Evolutionary conservation across 2,329 filamentous ascomycete genomes (phyloP).

Genomic region (Xylariaceae sp.): DNA sequence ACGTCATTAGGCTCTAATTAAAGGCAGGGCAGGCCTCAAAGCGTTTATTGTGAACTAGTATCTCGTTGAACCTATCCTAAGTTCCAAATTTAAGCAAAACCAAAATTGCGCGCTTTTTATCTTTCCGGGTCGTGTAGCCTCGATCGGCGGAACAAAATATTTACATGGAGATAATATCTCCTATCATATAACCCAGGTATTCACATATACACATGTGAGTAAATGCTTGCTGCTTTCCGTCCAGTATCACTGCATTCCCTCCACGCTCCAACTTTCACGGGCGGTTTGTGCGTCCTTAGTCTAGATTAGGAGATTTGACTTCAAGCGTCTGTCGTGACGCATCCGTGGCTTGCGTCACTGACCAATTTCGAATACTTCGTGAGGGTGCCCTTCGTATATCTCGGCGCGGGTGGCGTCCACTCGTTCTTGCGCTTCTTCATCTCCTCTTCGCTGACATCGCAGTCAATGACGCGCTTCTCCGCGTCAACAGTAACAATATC

Average conservation of each 20-base stretch:
- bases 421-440: conserved; percentile 61
- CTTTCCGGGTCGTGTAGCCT: conserved; percentile 3
- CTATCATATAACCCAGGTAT: too few species aligned
- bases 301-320: neutral
- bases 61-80: neutral
- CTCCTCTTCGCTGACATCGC: conserved; percentile 71
- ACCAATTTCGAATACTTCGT: conserved; percentile 72
- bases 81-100: neutral
- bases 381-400: conserved; percentile 69
- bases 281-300: neutral
- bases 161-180: conserved; percentile 14
- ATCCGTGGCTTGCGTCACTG: conserved; percentile 65
- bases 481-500: conserved; percentile 85
- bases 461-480: conserved; percentile 72
- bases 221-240: neutral
- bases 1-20: too few species aligned
- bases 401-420: conserved; percentile 68
- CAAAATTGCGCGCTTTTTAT: conserved; percentile 1
- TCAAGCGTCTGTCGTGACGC: conserved; percentile 53
- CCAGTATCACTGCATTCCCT: conserved; percentile 16
- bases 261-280: neutral
- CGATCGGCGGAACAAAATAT: conserved; percentile 8
- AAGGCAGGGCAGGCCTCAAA: too few species aligned
- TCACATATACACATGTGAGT: neutral
- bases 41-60: neutral